Evolutionary conservation across 208 protist genomes (phyloP), one percentile per base, ranked within the genome.

Genomic region (Crithidia sp.): DNA sequence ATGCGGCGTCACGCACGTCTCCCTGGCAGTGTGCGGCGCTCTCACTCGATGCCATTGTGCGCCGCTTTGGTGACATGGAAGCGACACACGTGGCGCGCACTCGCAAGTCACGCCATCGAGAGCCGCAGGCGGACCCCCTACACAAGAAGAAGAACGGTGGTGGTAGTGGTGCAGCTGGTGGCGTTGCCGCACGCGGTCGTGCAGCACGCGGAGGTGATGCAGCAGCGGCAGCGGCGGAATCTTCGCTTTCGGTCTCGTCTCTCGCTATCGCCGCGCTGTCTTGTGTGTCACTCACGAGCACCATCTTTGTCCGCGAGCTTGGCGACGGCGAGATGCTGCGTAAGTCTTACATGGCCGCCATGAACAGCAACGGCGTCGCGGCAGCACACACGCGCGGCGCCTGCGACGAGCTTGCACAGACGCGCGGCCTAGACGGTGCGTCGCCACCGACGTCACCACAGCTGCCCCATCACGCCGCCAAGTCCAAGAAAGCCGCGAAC

Each of bases 251-350:
- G 9, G 12, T 13, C 45, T 49, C 45, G 7, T 79, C 74, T 10
- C 28, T 79, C 7, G 37, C 67, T 7, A 74, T 39, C 4, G 44
- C 57, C 3, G 45, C 41, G 2, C 67, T 79, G n/a, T 74, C 74
- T 7, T 47, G 10, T n/a, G 74, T 50, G 10, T 79, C 74, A 40
- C 67, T 79, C 9, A 59, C 74, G 10, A 74, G 67, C 52, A 65
- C 74, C 14, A 68, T 79, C 7, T 79, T 79, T 52, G 9, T 65
- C 7, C 74, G 54, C 36, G 74, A 79, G 44, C 19, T 79, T 36
- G 74, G 74, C 39, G 59, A 68, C n/a, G 43, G 52, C 28, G 65
- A 55, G 44, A 49, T 59, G 17, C 57, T 61, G 50, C 66, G 74
- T 14, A 8, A 52, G 36, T 65, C 52, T 7, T 53, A 67, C 39